Percentiles rank a stretch among this genome's conserved stretches.
Evolutionary conservation across 2,329 filamentous ascomycete genomes (phyloP).

Genomic region (Huntiella abstrusa): DNA sequence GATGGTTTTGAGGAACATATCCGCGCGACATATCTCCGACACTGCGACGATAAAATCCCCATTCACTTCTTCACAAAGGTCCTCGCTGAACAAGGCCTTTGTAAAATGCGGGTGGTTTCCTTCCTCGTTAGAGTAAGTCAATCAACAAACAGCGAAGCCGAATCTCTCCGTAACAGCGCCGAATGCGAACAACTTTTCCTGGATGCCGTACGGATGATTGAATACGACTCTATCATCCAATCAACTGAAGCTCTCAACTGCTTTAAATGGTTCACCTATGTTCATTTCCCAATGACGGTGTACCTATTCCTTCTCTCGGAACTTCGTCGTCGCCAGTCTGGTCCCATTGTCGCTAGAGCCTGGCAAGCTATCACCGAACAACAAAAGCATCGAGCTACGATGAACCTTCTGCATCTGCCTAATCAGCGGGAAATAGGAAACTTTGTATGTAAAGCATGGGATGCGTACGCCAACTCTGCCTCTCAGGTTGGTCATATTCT

Average conservation of each 20-base stretch:
- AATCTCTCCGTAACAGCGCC: slow-evolving; percentile 19
- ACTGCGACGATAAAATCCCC: slow-evolving; percentile 39
- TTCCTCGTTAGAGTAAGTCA: slow-evolving; percentile 32
- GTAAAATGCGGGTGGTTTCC: slow-evolving; percentile 35
- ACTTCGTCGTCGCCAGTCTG: slow-evolving; percentile 30
- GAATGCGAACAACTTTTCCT: slow-evolving; percentile 35
- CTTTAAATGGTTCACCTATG: slow-evolving; percentile 39
- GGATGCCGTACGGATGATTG: slow-evolving; percentile 37
- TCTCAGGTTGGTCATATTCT: slow-evolving; percentile 24
- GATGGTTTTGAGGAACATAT: slow-evolving; percentile 36
- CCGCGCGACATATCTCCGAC: slow-evolving; percentile 34
- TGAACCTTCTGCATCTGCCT: slow-evolving; percentile 31
- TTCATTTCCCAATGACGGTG: slow-evolving; percentile 41
- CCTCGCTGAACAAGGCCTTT: slow-evolving; percentile 36
- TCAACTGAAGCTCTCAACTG: slow-evolving; percentile 29
- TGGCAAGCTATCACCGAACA: slow-evolving; percentile 39
- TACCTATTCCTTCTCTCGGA: slow-evolving; percentile 42
- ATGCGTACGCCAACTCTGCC: slow-evolving; percentile 32
- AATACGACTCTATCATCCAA: slow-evolving; percentile 39
- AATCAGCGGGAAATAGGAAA: slow-evolving; percentile 38
- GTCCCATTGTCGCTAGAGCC: slow-evolving; percentile 37
- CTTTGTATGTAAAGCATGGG: slow-evolving; percentile 44
- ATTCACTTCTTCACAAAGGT: slow-evolving; percentile 39
- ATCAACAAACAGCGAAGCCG: slow-evolving; percentile 16
- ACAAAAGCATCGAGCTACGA: slow-evolving; percentile 31